Conservation (phyloP, 2,329 filamentous ascomycete genomes). For the Dactylellina leptospora region DNA sequence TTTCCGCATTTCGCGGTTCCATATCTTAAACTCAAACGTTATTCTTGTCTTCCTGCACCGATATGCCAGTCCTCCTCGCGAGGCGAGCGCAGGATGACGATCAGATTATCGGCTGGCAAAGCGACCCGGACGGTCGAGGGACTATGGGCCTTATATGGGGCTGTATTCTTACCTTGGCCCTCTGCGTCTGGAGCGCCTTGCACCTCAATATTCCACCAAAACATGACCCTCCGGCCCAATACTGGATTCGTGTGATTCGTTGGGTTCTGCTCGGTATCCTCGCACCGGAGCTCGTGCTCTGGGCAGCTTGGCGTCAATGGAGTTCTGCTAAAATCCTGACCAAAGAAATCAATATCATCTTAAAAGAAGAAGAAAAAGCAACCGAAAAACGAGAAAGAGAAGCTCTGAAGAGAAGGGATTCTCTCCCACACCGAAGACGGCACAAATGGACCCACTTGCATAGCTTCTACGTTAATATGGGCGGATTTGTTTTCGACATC, state of each 20-base stretch:
- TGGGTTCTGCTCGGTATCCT: constrained; percentile 49
- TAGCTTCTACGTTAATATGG: constrained; percentile 55
- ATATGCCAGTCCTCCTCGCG: constrained; percentile 13
- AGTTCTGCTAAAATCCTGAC: constrained; percentile 32
- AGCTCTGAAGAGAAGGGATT: not conserved
- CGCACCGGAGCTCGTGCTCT: constrained; percentile 52
- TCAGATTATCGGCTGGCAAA: constrained; percentile 9
- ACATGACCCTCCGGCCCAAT: constrained; percentile 4
- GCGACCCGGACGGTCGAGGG: constrained; percentile 24
- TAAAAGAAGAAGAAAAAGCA: constrained; percentile 6
- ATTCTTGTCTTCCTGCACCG: not conserved
- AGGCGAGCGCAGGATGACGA: constrained; percentile 8
- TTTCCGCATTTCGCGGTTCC: not conserved
- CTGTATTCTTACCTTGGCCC: constrained; percentile 20
- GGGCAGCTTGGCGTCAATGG: constrained; percentile 45
- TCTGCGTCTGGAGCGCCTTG: constrained; percentile 26
- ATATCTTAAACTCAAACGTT: not conserved
- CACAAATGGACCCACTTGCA: constrained; percentile 53
- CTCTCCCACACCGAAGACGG: constrained; percentile 3
- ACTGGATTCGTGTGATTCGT: constrained; percentile 9
- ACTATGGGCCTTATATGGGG: constrained; percentile 24
- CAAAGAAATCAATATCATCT: constrained; percentile 2
- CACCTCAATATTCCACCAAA: constrained; percentile 34
- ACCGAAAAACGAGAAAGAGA: constrained; percentile 5
- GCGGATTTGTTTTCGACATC: constrained; percentile 47